Evolutionary conservation across 805 yeast genomes (phyloP), one percentile per base, ranked within the genome.

Genomic region (Candida odintsovae): DNA sequence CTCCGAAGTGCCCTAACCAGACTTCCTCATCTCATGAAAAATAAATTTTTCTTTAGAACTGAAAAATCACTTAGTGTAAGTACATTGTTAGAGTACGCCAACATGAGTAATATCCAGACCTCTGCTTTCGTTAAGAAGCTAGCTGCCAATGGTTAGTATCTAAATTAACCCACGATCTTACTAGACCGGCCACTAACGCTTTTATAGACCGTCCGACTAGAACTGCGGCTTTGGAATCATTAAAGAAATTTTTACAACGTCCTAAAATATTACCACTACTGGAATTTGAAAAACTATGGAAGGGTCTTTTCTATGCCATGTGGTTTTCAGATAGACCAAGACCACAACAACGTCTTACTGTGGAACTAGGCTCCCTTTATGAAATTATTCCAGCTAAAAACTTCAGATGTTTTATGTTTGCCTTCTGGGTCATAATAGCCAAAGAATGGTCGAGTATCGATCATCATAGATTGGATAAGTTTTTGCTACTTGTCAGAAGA

Each of bases 261-360:
- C 55, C 58, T 49, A 55, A 62, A 29, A 46, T 52, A n/a, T 47
- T 60, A 25, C 69, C 75, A 35, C 64, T 81, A 36, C 58, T 72
- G 6, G 67, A 64, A 28, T 71, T 80, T 52, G 86, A 86, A 54
- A 90, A 92, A 63, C 70, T 94, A 49, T 94, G 99, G 97, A 90
- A 87, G 67, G 99, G 98, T n/a, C 73, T 94, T 37, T 94, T 84
- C 66, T 94, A 75, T 62, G 79, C 96, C 11, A 88, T 94, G 96
- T 94, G 99, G 98, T 89, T 85, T 69, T 78, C 95, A 62, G 99
- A 94, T 65, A 79, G 90, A 61, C 96, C 97, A 23, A 75, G 85
- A 57, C 94, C 96, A 21, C 99, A 94, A 66, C 96, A 90, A 65
- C 70, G 82, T 49, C 70, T 94, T 35, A 95, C 96, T 2, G 76